Evolutionary conservation across 192 early-diverging fungal species (phyloP).

Genomic region (Mortierella claussenii): DNA sequence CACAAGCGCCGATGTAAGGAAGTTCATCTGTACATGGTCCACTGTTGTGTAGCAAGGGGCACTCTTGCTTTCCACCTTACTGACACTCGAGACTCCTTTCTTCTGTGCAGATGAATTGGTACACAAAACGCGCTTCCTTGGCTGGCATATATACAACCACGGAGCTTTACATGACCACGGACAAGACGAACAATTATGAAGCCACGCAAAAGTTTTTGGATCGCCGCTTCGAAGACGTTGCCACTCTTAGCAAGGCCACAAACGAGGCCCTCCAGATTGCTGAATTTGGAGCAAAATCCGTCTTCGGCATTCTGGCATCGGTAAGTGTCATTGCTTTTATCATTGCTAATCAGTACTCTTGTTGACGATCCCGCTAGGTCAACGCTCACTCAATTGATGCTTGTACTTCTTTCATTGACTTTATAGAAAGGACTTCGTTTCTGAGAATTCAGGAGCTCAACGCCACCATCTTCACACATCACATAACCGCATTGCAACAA

Average conservation of each 20-base stretch:
- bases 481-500: neutral
- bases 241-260: constrained; percentile 62
- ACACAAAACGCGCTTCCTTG: constrained; percentile 82
- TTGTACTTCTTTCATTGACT: neutral
- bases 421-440: constrained; percentile 17
- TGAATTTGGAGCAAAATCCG: constrained; percentile 57
- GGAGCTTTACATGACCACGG: constrained; percentile 94
- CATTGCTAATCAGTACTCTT: neutral
- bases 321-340: constrained; percentile 45
- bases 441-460: neutral
- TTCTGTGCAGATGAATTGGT: constrained; percentile 85
- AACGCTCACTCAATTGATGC: too few relatives aligned
- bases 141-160: constrained; percentile 88
- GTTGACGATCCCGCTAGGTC: too few relatives aligned
- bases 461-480: neutral
- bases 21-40: neutral
- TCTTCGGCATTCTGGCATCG: constrained; percentile 55
- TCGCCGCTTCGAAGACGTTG: constrained; percentile 77
- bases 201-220: constrained; percentile 87
- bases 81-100: neutral
- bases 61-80: too few relatives aligned
- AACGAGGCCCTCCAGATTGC: constrained; percentile 52
- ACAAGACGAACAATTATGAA: constrained; percentile 75
- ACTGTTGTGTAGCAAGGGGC: too few relatives aligned
- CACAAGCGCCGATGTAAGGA: constrained; percentile 75